phyloP scores from a whole-genome alignment of 208 protist genomes.

The Leishmania lainsoni region DNA sequence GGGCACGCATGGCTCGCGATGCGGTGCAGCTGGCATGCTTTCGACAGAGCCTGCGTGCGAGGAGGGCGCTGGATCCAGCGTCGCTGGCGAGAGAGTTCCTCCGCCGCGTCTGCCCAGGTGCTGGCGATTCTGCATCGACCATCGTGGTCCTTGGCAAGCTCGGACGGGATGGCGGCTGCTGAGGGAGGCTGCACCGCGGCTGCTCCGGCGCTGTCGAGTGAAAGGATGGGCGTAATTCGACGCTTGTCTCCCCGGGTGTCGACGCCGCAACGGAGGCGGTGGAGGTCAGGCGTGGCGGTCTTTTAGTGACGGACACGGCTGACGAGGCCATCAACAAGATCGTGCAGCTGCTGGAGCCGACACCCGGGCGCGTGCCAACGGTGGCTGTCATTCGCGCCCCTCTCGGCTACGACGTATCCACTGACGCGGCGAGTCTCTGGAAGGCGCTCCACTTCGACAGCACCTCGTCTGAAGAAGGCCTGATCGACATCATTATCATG shows the following conservation, averaged over 20 bases:
- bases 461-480: constrained; percentile 43
- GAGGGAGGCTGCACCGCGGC: background rate
- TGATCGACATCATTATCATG: constrained; percentile 63
- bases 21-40: background rate
- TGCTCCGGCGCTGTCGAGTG: background rate
- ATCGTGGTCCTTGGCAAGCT: background rate
- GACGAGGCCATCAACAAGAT: constrained; percentile 34
- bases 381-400: constrained; percentile 36
- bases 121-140: background rate
- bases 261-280: background rate
- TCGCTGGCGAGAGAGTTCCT: background rate
- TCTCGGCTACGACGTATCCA: constrained; percentile 39
- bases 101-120: background rate
- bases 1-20: background rate
- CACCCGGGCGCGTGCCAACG: constrained; percentile 38
- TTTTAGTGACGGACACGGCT: constrained; percentile 11
- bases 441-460: constrained; percentile 49
- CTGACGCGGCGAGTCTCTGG: constrained; percentile 40
- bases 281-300: constrained; percentile 7
- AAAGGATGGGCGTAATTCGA: background rate
- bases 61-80: background rate
- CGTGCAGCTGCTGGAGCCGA: constrained; percentile 28
- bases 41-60: background rate
- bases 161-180: background rate
- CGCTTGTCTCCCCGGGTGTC: background rate